phyloP scores from a whole-genome alignment of 441 rosid genomes.

The Arabidopsis lyrata region DNA sequence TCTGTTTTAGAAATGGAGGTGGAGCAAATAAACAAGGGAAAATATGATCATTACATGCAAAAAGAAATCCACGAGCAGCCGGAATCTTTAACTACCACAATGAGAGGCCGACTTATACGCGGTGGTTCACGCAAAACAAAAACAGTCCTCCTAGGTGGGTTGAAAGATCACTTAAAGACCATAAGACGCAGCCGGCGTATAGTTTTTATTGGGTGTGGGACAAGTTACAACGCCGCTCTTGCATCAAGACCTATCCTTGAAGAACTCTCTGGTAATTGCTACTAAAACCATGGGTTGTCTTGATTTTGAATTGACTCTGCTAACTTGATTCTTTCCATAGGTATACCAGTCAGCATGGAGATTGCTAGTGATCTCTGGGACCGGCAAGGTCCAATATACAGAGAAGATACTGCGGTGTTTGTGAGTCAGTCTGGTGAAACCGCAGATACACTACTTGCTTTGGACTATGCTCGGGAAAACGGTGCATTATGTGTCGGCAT shows the following conservation, averaged over 20 bases:
- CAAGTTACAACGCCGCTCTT: conserved; percentile 95
- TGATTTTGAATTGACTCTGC: background rate
- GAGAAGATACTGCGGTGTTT: conserved; percentile 98
- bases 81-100: conserved; percentile 90
- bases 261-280: conserved; percentile 86
- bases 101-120: conserved; percentile 95
- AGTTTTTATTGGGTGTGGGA: conserved; percentile 93
- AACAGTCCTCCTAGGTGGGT: conserved; percentile 90
- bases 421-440: conserved; percentile 99
- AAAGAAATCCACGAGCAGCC: conserved; percentile 98
- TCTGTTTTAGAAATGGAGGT: conserved; percentile 97
- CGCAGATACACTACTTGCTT: conserved; percentile 89
- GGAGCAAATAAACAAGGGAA: conserved; percentile 94
- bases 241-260: conserved; percentile 94
- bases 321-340: conserved; percentile 46
- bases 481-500: conserved; percentile 98
- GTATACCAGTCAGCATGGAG: conserved; percentile 96
- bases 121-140: conserved; percentile 85
- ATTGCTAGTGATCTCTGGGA: conserved; percentile 98
- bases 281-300: conserved; percentile 22
- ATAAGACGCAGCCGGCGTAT: conserved; percentile 88
- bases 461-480: conserved; percentile 85
- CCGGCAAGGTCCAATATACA: conserved; percentile 91
- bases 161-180: conserved; percentile 94
- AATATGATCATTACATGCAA: conserved; percentile 94